Evolutionary conservation across 2,329 filamentous ascomycete genomes (phyloP), one percentile per base, ranked within the genome.

Genomic region (Verruconis gallopava): DNA sequence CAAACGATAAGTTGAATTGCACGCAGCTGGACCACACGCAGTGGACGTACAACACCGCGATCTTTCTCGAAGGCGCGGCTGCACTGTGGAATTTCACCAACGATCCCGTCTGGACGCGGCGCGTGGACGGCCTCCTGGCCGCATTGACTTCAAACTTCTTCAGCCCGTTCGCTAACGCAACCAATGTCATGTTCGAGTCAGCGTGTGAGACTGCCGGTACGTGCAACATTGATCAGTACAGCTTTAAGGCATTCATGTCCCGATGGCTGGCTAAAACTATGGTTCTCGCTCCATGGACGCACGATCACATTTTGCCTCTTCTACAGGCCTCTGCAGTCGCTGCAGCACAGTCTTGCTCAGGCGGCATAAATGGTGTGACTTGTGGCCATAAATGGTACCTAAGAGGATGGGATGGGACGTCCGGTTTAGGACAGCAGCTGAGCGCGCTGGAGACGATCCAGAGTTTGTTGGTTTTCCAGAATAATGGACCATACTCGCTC

Each of bases 221-320:
- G 19, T 88, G 82, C 67, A 73, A 84, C 61, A 68, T 68, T 48
- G 81, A 86, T 57, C 79, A 85, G 62, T 71, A 72, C 52, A 76
- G 71, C 37, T 86, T 85, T 73, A 86, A 86, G 62, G 81, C 78
- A 9, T 85, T 84, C 57, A 65, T 85, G 19, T 61, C 74, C 19
- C 77, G 81, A 35, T 86, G 79, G 74, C 55, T 70, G 44, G 57
- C 58, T 13, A 67, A 68, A 46, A 59, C 64, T 4, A 59, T 63
- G 3, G 48, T 63, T 20, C 46, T 68, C 38, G 63, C 62, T 12
- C 66, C 67, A 3, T 62, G 58, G 42, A 64, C 64, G 21, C 54
- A 53, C 33, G 50, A 55, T 19, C 51, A 51, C 11, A 58, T 68
- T 34, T 54, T 50, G 38, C 58, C 56, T 11, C 56, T 61, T 37